phyloP scores from a whole-genome alignment of 441 rosid species.

The Gossypium davidsonii region DNA sequence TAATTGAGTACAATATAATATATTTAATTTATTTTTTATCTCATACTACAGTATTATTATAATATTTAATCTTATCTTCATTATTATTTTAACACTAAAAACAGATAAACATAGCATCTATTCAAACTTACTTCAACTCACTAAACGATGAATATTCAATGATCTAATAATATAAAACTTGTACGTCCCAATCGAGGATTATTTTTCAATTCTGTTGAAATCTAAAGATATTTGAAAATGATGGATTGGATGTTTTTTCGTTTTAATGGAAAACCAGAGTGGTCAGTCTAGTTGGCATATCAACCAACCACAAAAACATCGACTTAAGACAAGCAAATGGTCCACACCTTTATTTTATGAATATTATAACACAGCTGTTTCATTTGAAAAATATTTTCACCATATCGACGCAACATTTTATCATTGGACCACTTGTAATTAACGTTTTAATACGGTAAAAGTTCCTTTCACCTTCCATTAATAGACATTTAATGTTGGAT shows the following conservation, averaged over 20 bases:
- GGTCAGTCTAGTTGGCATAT: background rate
- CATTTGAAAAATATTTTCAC: background rate
- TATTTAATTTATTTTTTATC: too few species aligned
- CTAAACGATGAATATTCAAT: too few species aligned
- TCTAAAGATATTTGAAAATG: background rate
- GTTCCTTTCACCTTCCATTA: too few species aligned
- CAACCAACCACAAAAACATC: background rate
- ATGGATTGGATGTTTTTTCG: background rate
- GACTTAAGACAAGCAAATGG: background rate
- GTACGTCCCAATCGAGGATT: background rate
- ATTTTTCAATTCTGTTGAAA: background rate
- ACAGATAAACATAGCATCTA: rapidly evolving
- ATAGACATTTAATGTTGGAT: too few species aligned
- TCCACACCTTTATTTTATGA: background rate
- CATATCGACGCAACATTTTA: too few species aligned
- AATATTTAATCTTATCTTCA: too few species aligned
- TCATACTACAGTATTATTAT: rapidly evolving
- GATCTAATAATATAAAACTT: background rate
- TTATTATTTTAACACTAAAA: too few species aligned
- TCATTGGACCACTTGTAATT: background rate
- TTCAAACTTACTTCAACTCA: rapidly evolving
- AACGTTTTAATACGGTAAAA: too few species aligned
- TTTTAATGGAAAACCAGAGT: background rate
- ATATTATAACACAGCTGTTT: background rate
- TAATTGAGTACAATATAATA: rapidly evolving